phyloP scores from a whole-genome alignment of 225 moss, liverwort and hornwort genomes.

The Sphagnum tenellum region DNA sequence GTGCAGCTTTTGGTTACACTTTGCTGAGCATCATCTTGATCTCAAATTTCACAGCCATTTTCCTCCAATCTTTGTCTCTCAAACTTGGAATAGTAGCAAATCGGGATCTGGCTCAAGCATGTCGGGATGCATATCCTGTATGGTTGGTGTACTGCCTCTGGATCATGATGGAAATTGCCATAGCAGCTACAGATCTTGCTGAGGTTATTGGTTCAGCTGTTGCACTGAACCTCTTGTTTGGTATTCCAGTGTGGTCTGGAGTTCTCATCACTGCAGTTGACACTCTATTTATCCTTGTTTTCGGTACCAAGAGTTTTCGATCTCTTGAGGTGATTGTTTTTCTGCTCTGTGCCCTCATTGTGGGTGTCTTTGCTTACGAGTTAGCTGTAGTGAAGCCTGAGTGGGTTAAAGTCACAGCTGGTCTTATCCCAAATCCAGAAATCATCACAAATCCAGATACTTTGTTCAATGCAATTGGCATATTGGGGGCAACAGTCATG shows the following conservation, averaged over 20 bases:
- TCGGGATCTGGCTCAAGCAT: conserved; percentile 88
- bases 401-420: conserved; percentile 52
- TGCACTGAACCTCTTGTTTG: conserved; percentile 72
- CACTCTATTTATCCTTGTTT: conserved; percentile 66
- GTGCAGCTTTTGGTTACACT: conserved; percentile 76
- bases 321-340: conserved; percentile 65
- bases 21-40: conserved; percentile 63
- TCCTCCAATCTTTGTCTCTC: conserved; percentile 62
- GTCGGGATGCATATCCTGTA: conserved; percentile 75
- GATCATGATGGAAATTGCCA: conserved; percentile 80
- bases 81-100: conserved; percentile 86
- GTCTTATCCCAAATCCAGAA: conserved; percentile 43
- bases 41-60: conserved; percentile 73
- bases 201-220: conserved; percentile 94
- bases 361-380: conserved; percentile 72
- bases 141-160: conserved; percentile 65
- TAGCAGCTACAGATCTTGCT: conserved; percentile 84
- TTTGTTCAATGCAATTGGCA: conserved; percentile 72
- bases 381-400: conserved; percentile 71
- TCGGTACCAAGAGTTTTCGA: conserved; percentile 68
- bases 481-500: conserved; percentile 88
- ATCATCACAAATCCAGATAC: conserved; percentile 41
- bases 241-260: conserved; percentile 78
- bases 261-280: conserved; percentile 77
- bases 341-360: conserved; percentile 48